These are phyloP conservation scores for Colletotrichum orbiculare DNA, from an alignment of 2,329 filamentous ascomycete species.

Conservation along the genomic window DNA sequence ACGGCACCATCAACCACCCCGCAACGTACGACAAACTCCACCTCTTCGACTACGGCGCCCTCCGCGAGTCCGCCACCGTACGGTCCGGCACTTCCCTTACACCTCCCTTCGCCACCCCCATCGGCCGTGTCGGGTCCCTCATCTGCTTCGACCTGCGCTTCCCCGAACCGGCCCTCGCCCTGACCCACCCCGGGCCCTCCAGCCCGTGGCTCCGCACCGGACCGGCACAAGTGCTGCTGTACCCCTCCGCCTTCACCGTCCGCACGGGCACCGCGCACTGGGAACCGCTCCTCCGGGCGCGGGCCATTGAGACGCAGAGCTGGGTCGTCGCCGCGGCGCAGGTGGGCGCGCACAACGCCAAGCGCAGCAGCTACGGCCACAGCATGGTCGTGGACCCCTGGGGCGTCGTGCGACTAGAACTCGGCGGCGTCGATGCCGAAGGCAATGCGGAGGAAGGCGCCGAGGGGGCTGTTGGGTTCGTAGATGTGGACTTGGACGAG, in stretches of 20 bases:
- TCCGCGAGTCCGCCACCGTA: slow-evolving; percentile 68
- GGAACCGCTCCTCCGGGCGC: slow-evolving; percentile 79
- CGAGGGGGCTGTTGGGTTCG: slow-evolving; percentile 62
- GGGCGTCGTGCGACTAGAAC: slow-evolving; percentile 78
- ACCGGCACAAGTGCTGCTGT: slow-evolving; percentile 80
- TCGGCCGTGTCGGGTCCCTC: slow-evolving; percentile 81
- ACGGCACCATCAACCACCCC: slow-evolving; percentile 54
- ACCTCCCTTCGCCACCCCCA: slow-evolving; percentile 75
- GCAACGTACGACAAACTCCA: slow-evolving; percentile 86
- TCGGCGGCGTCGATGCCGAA: slow-evolving; percentile 62
- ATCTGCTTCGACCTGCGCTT: slow-evolving; percentile 96
- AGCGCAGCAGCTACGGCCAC: slow-evolving; percentile 84
- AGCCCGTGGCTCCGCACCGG: slow-evolving; percentile 42
- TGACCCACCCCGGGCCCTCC: slow-evolving; percentile 59
- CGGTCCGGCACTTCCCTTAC: slow-evolving; percentile 74
- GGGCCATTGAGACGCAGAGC: slow-evolving; percentile 89
- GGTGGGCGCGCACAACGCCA: slow-evolving; percentile 77
- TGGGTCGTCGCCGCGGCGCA: slow-evolving; percentile 92
- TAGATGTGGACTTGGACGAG: slow-evolving; percentile 62
- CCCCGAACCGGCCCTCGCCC: slow-evolving; percentile 76
- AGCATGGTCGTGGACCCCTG: slow-evolving; percentile 89
- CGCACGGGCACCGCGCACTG: slow-evolving; percentile 89
- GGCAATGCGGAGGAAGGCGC: slow-evolving; percentile 54
- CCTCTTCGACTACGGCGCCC: slow-evolving; percentile 78
- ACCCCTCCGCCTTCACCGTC: slow-evolving; percentile 91